These are phyloP conservation scores for Meyerozyma elateridarum DNA, from an alignment of 1,139 yeast species.

Conservation along the genomic window DNA sequence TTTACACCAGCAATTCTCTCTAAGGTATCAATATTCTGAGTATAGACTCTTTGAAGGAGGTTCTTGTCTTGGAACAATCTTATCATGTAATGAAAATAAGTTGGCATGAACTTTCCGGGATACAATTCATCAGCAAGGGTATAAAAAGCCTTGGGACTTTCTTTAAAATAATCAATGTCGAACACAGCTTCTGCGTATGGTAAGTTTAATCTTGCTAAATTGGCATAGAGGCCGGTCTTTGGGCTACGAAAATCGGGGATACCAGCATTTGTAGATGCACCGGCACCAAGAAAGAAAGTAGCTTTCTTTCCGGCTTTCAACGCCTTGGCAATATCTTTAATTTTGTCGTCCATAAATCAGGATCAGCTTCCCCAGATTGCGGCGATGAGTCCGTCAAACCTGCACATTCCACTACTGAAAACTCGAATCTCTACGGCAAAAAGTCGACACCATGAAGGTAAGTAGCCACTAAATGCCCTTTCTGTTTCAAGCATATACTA, in stretches of 20 bases:
- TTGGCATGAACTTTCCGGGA: constrained; percentile 84
- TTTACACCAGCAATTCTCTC: constrained; percentile 80
- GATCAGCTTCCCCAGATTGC: constrained; percentile 4
- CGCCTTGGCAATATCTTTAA: constrained; percentile 1
- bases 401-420: no score
- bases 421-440: no score
- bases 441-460: constrained; percentile 6
- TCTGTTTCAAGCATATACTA: constrained; percentile 11
- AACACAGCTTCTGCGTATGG: constrained; percentile 97
- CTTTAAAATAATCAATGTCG: constrained; percentile 74
- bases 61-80: constrained; percentile 61
- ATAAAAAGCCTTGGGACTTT: constrained; percentile 79
- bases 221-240: constrained; percentile 82
- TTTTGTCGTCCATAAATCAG: constrained; percentile 1
- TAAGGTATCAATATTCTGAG: constrained; percentile 89
- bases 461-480: not conserved
- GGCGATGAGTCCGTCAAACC: constrained; percentile 1
- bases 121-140: constrained; percentile 77
- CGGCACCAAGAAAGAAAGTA: constrained; percentile 76
- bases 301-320: constrained; percentile 18
- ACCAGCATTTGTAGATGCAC: constrained; percentile 88
- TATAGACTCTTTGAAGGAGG: constrained; percentile 64
- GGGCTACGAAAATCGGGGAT: constrained; percentile 95
- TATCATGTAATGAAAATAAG: constrained; percentile 73
- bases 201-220: constrained; percentile 64